Percentiles rank a stretch among this genome's conserved stretches.
Conservation (phyloP, 768 basidiomycete genomes). For the Tylopilus sp. region DNA sequence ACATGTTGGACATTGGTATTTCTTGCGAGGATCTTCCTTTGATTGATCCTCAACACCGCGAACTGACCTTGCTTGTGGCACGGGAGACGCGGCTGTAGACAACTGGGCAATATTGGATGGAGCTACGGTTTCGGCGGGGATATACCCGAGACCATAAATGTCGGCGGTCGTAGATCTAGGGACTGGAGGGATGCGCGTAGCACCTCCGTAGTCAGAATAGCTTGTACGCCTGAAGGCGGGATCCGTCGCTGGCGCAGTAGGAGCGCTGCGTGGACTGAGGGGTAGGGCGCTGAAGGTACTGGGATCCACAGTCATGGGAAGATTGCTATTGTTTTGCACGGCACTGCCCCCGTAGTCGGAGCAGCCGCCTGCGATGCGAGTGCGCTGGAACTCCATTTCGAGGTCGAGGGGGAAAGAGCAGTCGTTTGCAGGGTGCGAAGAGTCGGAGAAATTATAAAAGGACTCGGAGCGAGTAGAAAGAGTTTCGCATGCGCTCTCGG, state of each 20-base stretch:
- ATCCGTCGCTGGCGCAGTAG: constrained; percentile 32
- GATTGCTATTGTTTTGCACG: constrained; percentile 36
- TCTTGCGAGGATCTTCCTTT: constrained; percentile 68
- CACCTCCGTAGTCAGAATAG: constrained; percentile 65
- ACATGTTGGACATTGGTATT: constrained; percentile 73
- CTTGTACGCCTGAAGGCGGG: constrained; percentile 42
- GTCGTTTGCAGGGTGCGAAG: constrained; percentile 46
- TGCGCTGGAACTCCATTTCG: constrained; percentile 68
- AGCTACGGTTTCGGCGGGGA: constrained; percentile 43
- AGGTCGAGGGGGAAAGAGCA: constrained; percentile 63
- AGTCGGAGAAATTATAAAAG: constrained; percentile 61
- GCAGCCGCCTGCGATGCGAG: constrained; percentile 47
- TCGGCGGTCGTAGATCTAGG: constrained; percentile 49
- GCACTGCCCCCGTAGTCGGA: constrained; percentile 51
- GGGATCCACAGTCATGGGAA: constrained; percentile 46
- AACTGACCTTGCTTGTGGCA: constrained; percentile 36
- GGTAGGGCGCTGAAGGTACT: constrained; percentile 57
- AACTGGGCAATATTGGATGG: constrained; percentile 54
- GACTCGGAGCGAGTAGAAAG: constrained; percentile 67
- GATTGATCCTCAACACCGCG: constrained; percentile 40
- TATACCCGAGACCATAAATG: constrained; percentile 39
- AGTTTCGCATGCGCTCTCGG: constrained; percentile 72
- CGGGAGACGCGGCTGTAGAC: constrained; percentile 41
- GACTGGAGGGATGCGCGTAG: constrained; percentile 44
- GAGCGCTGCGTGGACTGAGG: constrained; percentile 54